phyloP scores from a whole-genome alignment of 176 grass and related monocot species.

The Hordeum marinum region DNA sequence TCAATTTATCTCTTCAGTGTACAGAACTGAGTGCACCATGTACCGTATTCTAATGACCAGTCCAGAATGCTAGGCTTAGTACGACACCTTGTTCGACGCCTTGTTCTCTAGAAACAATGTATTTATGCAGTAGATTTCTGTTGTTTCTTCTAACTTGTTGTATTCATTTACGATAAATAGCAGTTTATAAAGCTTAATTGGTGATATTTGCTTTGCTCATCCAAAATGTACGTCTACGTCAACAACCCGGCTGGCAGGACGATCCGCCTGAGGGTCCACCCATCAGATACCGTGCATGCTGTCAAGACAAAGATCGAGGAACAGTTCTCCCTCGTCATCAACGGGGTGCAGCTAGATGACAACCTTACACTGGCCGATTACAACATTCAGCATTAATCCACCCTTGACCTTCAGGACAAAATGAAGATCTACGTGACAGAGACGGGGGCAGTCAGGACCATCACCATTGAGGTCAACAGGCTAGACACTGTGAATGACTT shows the following conservation, averaged over 20 bases:
- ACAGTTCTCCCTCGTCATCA: neutral
- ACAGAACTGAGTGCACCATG: neutral
- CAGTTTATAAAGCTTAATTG: neutral
- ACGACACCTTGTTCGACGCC: neutral
- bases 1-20: neutral
- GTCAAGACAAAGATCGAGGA: neutral
- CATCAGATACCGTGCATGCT: neutral
- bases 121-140: neutral
- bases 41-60: neutral
- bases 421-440: too few relatives aligned
- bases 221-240: neutral
- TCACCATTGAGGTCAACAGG: neutral
- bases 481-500: neutral
- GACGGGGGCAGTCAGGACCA: too few relatives aligned
- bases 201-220: neutral
- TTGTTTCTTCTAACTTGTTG: neutral
- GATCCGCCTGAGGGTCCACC: neutral
- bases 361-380: too few relatives aligned
- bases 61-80: neutral
- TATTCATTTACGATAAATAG: neutral
- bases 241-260: neutral
- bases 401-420: too few relatives aligned
- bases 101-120: neutral
- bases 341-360: too few relatives aligned
- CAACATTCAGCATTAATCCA: too few relatives aligned